Conservation (phyloP, 2,329 filamentous ascomycete genomes). For the Aspergillus hortae region DNA sequence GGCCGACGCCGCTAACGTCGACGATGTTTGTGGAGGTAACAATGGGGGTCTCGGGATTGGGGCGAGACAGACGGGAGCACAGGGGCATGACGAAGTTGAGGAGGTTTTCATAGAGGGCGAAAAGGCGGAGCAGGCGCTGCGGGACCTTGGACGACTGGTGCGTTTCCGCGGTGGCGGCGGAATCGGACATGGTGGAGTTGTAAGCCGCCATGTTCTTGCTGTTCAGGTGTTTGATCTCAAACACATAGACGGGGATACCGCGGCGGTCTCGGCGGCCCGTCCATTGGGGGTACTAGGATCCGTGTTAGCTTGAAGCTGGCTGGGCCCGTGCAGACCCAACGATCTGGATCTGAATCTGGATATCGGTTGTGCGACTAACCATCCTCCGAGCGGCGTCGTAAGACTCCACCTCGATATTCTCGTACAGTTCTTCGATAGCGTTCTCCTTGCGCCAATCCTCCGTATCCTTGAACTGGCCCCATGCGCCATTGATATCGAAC, state of each 20-base stretch:
- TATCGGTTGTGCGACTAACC: conserved; percentile 46
- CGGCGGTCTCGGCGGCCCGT: conserved; percentile 84
- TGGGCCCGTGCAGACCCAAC: too few relatives aligned
- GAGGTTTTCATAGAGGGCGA: conserved; percentile 90
- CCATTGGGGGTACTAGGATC: conserved; percentile 81
- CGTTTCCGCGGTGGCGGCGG: conserved; percentile 53
- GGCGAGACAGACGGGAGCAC: conserved; percentile 73
- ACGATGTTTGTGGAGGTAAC: conserved; percentile 93
- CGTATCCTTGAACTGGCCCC: conserved; percentile 79
- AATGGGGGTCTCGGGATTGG: conserved; percentile 75
- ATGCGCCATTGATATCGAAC: conserved; percentile 74
- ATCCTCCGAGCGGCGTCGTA: conserved; percentile 74
- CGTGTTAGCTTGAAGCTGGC: not conserved
- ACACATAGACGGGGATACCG: conserved; percentile 89
- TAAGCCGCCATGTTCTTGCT: conserved; percentile 76
- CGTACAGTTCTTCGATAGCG: conserved; percentile 73
- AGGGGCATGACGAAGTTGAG: conserved; percentile 83
- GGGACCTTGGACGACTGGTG: conserved; percentile 57
- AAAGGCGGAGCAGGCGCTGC: conserved; percentile 76
- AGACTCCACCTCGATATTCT: conserved; percentile 78
- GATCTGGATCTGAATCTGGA: too few relatives aligned
- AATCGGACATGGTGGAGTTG: conserved; percentile 50
- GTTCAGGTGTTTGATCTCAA: conserved; percentile 79
- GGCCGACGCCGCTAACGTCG: conserved; percentile 79
- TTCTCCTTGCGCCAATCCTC: conserved; percentile 83